Evolutionary conservation across 176 grass and related monocot genomes (phyloP).

Genomic region (Saccharum officinarum): DNA sequence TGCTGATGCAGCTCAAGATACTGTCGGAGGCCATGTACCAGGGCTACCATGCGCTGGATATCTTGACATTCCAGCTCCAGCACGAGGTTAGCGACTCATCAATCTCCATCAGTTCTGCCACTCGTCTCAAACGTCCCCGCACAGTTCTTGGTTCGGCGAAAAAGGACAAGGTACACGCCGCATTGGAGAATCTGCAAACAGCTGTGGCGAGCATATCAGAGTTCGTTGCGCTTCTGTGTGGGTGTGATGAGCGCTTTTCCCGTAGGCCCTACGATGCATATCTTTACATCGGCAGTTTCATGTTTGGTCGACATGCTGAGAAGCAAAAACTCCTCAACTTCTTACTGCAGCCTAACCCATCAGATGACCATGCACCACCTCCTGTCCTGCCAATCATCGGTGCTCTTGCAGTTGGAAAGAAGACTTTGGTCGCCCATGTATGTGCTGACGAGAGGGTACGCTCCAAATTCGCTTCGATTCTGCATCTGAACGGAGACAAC

Average conservation of each 20-base stretch:
- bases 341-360: background rate
- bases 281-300: constrained; percentile 13
- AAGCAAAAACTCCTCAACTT: constrained; percentile 26
- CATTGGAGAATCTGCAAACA: background rate
- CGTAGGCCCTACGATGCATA: background rate
- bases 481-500: background rate
- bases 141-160: background rate
- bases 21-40: constrained; percentile 14
- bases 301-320: constrained; percentile 24
- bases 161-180: background rate
- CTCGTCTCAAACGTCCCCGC: background rate
- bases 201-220: background rate
- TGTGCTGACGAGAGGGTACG: constrained; percentile 7
- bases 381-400: background rate
- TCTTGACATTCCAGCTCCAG: background rate
- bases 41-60: constrained; percentile 16
- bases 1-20: constrained; percentile 18
- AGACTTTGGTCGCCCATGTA: constrained; percentile 15
- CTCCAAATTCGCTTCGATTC: background rate
- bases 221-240: background rate
- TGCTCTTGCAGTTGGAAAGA: constrained; percentile 1
- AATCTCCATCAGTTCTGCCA: background rate
- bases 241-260: background rate
- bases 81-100: constrained; percentile 4
- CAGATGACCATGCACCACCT: background rate